These are phyloP conservation scores for Eucalyptus pumila DNA, from an alignment of 345 rosid genomes.

Conservation along the genomic window DNA sequence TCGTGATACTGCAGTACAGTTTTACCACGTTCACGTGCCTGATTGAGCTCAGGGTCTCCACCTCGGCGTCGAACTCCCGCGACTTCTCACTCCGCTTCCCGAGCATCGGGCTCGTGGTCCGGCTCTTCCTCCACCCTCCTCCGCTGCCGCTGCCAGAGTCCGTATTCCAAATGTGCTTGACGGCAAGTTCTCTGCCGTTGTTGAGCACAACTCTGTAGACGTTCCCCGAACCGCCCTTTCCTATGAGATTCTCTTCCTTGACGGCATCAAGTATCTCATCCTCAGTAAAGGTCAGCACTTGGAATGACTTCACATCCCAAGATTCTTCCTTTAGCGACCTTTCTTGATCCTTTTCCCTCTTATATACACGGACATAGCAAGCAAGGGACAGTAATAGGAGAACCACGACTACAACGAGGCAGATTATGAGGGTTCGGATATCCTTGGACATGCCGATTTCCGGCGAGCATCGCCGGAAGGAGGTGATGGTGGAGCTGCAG, in stretches of 20 bases:
- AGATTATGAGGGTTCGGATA: background rate
- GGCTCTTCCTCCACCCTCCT: slow-evolving; percentile 8
- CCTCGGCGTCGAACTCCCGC: slow-evolving; percentile 4
- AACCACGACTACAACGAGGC: background rate
- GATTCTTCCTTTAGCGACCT: slow-evolving; percentile 5
- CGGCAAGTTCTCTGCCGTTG: slow-evolving; percentile 1
- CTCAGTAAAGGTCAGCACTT: slow-evolving; percentile 5
- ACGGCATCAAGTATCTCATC: slow-evolving; percentile 10
- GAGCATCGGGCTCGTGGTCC: slow-evolving; percentile 56
- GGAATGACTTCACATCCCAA: slow-evolving; percentile 7
- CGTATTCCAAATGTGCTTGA: slow-evolving; percentile 15
- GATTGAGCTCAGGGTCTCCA: slow-evolving; percentile 7
- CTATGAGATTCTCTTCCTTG: slow-evolving; percentile 6
- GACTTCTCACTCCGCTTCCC: slow-evolving; percentile 13
- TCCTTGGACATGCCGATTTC: background rate
- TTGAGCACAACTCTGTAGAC: slow-evolving; percentile 1
- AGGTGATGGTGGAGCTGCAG: background rate
- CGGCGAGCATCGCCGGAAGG: background rate
- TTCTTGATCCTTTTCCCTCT: background rate
- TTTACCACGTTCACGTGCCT: slow-evolving; percentile 9
- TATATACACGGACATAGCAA: background rate
- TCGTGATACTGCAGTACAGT: slow-evolving; percentile 7
- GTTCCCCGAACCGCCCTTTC: slow-evolving; percentile 5
- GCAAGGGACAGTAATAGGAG: background rate
- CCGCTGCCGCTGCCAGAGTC: background rate